phyloP scores from a whole-genome alignment of 1,284 basidiomycete species.

The Gymnopus androsaceus region DNA sequence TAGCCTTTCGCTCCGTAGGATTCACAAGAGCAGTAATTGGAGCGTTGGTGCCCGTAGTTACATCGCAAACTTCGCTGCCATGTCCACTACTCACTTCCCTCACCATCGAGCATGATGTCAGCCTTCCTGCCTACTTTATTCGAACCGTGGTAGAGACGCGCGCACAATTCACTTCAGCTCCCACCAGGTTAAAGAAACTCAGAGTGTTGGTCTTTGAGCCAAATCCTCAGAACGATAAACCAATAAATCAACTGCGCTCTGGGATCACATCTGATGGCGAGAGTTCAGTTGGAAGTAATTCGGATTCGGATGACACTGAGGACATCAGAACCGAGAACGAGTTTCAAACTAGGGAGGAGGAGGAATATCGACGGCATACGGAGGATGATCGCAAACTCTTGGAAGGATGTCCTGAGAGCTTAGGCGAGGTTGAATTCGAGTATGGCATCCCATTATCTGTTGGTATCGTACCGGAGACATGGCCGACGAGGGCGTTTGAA shows the following conservation, averaged over 20 bases:
- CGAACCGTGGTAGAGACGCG: constrained; percentile 8
- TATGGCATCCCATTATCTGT: constrained; percentile 12
- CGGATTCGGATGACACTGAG: not conserved
- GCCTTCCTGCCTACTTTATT: constrained; percentile 13
- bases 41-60: constrained; percentile 11
- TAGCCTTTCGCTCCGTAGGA: constrained; percentile 13
- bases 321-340: not conserved
- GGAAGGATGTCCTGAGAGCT: not conserved
- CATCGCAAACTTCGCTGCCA: not conserved
- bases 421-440: constrained; percentile 6
- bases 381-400: constrained; percentile 11
- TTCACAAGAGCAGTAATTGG: constrained; percentile 14
- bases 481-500: constrained; percentile 8
- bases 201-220: constrained; percentile 13
- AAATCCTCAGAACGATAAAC: not conserved
- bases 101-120: constrained; percentile 15
- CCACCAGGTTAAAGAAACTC: not conserved
- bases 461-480: constrained; percentile 10
- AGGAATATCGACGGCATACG: constrained; percentile 3
- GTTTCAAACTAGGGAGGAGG: not conserved
- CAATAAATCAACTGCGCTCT: not conserved
- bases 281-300: not conserved
- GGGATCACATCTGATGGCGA: not conserved
- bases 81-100: constrained; percentile 7
- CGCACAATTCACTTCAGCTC: not conserved